Evolutionary conservation across 164 flowering plant species (phyloP).

Genomic region (Pachysandra terminalis): DNA sequence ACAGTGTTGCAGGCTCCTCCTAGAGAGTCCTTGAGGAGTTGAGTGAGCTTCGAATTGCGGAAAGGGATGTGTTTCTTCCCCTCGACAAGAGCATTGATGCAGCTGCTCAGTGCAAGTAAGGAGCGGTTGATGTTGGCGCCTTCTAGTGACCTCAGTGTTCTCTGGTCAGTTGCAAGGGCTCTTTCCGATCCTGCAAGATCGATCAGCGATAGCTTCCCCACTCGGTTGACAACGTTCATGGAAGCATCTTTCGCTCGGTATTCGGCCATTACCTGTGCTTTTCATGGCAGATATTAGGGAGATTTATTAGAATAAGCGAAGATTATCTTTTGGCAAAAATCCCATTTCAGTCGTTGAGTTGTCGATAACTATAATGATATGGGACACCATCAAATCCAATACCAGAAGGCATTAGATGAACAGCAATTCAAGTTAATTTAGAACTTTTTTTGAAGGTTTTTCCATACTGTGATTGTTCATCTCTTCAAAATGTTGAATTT

Average conservation of each 20-base stretch:
- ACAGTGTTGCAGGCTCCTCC: conserved; percentile 92
- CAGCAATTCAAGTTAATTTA: too few relatives aligned
- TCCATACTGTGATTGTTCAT: too few relatives aligned
- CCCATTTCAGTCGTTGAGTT: not conserved
- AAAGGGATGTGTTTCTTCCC: conserved; percentile 93
- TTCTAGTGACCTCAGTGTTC: conserved; percentile 82
- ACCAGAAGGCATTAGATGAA: too few relatives aligned
- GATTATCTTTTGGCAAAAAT: not conserved
- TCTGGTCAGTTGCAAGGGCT: conserved; percentile 92
- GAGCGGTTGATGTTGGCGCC: conserved; percentile 96
- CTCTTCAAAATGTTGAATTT: too few relatives aligned
- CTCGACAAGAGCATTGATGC: conserved; percentile 96
- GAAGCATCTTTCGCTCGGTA: conserved; percentile 62
- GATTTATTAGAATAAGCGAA: not conserved
- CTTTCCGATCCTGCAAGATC: conserved; percentile 98
- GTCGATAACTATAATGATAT: too few relatives aligned
- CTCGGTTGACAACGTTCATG: conserved; percentile 52
- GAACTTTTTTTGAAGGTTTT: not conserved
- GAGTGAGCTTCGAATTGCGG: conserved; percentile 90
- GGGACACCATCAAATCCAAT: too few relatives aligned
- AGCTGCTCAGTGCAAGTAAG: conserved; percentile 90
- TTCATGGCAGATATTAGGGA: not conserved
- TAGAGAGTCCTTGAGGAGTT: conserved; percentile 89
- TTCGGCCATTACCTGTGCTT: conserved; percentile 67
- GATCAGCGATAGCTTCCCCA: conserved; percentile 85